Evolutionary conservation across 768 basidiomycete genomes (phyloP), one percentile per base, ranked within the genome.

Genomic region (Lactarius deliciosus): DNA sequence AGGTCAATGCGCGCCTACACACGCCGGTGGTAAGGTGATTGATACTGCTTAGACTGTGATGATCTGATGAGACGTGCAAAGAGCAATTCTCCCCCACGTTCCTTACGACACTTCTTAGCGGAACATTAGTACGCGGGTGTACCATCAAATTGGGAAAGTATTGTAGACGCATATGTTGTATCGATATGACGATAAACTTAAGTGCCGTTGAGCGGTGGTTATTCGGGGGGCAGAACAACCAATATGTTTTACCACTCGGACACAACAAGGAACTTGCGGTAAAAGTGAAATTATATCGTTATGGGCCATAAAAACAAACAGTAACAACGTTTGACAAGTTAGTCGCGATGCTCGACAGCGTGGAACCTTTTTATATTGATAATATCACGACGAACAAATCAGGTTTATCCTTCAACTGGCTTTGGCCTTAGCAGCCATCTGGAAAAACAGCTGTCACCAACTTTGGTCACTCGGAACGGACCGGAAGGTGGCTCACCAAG

Each of bases 401-500:
- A 34, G 18, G 36, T 54, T 40, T 30, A 18, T 50, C 28, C 13
- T 8, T 56, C 36, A 67, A 13, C 20, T 67, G 30, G 36, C 38
- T 25, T 57, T 65, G 16, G 66, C 66, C 66, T 59, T 60, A 5
- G 62, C 53, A n/a, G 66, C 66, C 66, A 68, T 68, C 66, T 68
- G 25, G 36, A 38, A 22, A 40, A 15, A 2, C 18, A 60, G 34
- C 30, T n/a, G 28, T 68, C 43, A 68, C 43, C 18, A 15, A 34
- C 57, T 47, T 63, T 25, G 25, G 2, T 30, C 13, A 30, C 28
- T 56, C 41, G 38, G 53, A 16, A 30, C 40, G 40, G 18, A 43
- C 5, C 2, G 47, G 45, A 30, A 20, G 30, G 7, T 15, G 32
- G 81, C 85, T 45, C 71, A 92, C 90, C 79, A 94, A 74, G 84